Percentiles rank a stretch among this genome's conserved stretches.
Evolutionary conservation across 371 early-diverging fungal genomes (phyloP).

Genomic region (Apophysomyces trapeziformis): DNA sequence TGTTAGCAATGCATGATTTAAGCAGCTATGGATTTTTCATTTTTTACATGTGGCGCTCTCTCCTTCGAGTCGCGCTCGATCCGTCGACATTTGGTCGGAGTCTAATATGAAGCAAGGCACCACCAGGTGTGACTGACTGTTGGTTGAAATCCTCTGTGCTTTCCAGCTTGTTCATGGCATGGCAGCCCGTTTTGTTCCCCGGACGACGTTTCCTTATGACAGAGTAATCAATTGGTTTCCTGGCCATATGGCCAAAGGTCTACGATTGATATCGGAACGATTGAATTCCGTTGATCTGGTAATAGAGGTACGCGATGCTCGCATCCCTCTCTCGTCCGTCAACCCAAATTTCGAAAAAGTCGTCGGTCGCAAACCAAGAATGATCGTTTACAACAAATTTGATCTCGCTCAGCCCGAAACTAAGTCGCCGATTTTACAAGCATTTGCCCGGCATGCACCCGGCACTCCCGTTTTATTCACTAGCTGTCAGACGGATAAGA

Average conservation of each 20-base stretch:
- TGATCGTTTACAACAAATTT: constrained; percentile 92
- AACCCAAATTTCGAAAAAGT: constrained; percentile 84
- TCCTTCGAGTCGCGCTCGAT: too few species aligned
- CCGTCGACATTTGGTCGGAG: too few species aligned
- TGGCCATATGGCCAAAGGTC: constrained; percentile 90
- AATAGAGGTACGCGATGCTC: constrained; percentile 93
- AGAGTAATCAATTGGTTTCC: constrained; percentile 94
- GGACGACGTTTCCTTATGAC: constrained; percentile 59
- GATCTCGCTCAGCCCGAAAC: constrained; percentile 80
- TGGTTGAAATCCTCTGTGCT: too few species aligned
- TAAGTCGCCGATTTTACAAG: constrained; percentile 46
- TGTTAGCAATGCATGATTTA: too few species aligned
- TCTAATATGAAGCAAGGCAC: too few species aligned
- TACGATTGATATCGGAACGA: constrained; percentile 74
- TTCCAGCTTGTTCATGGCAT: constrained; percentile 5
- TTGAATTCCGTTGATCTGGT: constrained; percentile 83
- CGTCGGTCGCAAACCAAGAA: constrained; percentile 64
- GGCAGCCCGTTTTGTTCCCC: constrained; percentile 39
- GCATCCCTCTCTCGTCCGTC: constrained; percentile 90
- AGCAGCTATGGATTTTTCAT: too few species aligned
- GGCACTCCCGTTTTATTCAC: constrained; percentile 73
- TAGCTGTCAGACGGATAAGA: constrained; percentile 62
- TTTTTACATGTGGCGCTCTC: too few species aligned
- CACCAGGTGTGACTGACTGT: too few species aligned
- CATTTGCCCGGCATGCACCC: constrained; percentile 57